phyloP scores from a whole-genome alignment of 2,329 filamentous ascomycete species.

The Kalmusia sp. region DNA sequence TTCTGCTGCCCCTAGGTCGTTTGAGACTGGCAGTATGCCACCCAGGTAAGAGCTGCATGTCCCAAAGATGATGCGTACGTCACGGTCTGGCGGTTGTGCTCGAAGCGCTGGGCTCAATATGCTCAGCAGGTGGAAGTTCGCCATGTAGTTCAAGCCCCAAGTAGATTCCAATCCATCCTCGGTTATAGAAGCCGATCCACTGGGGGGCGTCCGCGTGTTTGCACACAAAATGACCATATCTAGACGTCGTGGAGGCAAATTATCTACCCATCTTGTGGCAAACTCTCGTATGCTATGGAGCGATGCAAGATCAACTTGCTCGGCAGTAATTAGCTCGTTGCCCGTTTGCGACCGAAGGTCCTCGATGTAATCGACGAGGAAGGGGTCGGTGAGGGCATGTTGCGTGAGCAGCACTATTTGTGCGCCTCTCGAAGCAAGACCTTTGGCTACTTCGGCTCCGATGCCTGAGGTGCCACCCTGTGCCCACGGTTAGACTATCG shows the following conservation, averaged over 20 bases:
- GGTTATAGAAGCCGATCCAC: constrained; percentile 66
- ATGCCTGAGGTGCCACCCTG: constrained; percentile 91
- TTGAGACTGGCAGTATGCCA: constrained; percentile 67
- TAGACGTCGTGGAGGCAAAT: constrained; percentile 83
- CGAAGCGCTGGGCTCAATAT: constrained; percentile 90
- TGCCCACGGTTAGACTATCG: constrained; percentile 20
- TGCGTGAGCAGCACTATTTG: constrained; percentile 91
- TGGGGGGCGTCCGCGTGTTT: constrained; percentile 75
- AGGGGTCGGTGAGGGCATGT: constrained; percentile 80
- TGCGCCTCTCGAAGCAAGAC: constrained; percentile 81
- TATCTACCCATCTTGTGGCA: constrained; percentile 98
- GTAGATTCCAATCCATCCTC: constrained; percentile 83
- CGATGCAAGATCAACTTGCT: constrained; percentile 88
- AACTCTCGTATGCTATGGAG: constrained; percentile 92
- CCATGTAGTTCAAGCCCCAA: constrained; percentile 94
- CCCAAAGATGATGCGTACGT: constrained; percentile 85
- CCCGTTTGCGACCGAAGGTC: constrained; percentile 78
- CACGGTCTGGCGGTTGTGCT: constrained; percentile 90
- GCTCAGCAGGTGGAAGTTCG: constrained; percentile 92
- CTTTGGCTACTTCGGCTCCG: constrained; percentile 76
- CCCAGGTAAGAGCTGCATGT: constrained; percentile 90
- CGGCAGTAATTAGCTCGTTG: constrained; percentile 91
- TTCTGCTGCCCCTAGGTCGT: constrained; percentile 45
- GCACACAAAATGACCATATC: constrained; percentile 93
- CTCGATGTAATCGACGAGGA: constrained; percentile 90